phyloP scores from a whole-genome alignment of 176 grass and related monocot genomes.

The Triticum urartu region DNA sequence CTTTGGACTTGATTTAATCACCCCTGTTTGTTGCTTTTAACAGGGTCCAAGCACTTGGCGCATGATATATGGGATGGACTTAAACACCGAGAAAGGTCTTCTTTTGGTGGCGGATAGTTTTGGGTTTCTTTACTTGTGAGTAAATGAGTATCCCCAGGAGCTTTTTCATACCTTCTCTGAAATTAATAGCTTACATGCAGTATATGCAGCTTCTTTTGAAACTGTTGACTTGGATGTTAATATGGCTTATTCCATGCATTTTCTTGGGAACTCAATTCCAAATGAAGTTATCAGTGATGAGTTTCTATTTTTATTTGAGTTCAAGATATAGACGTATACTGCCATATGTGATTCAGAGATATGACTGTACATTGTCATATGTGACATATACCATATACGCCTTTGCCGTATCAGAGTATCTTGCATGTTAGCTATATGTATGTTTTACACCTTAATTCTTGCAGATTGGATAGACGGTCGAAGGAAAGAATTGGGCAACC shows the following conservation, averaged over 20 bases:
- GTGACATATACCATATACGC: background rate
- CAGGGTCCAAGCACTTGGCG: constrained; percentile 83
- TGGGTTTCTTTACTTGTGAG: constrained; percentile 92
- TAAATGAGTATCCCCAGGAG: constrained; percentile 29
- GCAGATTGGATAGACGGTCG: constrained; percentile 70
- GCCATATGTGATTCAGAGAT: background rate
- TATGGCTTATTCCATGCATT: constrained; percentile 14
- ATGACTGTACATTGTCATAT: background rate
- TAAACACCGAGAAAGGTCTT: constrained; percentile 74
- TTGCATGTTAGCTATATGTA: background rate
- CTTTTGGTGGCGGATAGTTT: constrained; percentile 92
- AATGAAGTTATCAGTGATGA: background rate
- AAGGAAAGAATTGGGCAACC: constrained; percentile 65
- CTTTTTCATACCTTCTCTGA: background rate
- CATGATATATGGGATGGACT: constrained; percentile 95
- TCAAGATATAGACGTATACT: background rate
- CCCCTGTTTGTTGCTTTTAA: constrained; percentile 20
- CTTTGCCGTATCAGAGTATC: background rate
- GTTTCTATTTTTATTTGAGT: constrained; percentile 1
- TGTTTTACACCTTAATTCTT: background rate
- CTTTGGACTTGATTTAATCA: background rate
- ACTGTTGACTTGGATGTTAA: background rate
- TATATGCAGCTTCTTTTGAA: background rate
- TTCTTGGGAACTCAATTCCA: background rate
- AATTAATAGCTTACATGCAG: background rate